phyloP scores from a whole-genome alignment of 345 rosid genomes.

The Turritis glabra region DNA sequence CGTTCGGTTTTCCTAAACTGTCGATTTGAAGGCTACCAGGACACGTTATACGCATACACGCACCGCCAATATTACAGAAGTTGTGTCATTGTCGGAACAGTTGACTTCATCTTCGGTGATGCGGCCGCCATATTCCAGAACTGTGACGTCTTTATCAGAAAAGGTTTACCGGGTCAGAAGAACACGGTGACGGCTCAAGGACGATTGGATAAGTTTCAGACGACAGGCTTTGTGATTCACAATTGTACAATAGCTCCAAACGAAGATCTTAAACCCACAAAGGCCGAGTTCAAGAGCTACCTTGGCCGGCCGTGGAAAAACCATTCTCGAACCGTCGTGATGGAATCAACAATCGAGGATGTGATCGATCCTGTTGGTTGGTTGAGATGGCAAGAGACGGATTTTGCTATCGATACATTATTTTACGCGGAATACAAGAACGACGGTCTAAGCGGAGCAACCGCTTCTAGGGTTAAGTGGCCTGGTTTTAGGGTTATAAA shows the following conservation, averaged over 20 bases:
- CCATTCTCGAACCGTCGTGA: constrained; percentile 65
- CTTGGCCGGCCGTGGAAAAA: constrained; percentile 82
- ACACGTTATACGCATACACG: constrained; percentile 69
- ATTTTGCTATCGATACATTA: constrained; percentile 52
- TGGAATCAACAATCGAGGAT: constrained; percentile 71
- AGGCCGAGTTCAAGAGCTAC: constrained; percentile 52
- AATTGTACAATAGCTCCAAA: constrained; percentile 58
- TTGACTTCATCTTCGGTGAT: constrained; percentile 91
- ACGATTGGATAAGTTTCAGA: constrained; percentile 54
- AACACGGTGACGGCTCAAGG: constrained; percentile 75
- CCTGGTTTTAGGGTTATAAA: constrained; percentile 54
- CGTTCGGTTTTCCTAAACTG: constrained; percentile 67
- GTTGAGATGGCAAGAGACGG: constrained; percentile 56
- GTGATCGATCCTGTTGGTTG: constrained; percentile 77
- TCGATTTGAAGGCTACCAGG: constrained; percentile 76
- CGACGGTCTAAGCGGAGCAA: constrained; percentile 54
- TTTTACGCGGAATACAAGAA: constrained; percentile 73
- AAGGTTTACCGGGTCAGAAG: constrained; percentile 55
- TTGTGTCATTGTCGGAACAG: constrained; percentile 69
- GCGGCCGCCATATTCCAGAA: constrained; percentile 79
- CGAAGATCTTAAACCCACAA: constrained; percentile 44
- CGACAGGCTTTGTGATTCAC: constrained; percentile 79
- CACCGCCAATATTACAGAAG: constrained; percentile 82
- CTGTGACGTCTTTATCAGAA: constrained; percentile 59
- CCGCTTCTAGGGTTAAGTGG: constrained; percentile 69